A percentile compares a stretch with the other conserved stretches of the same genome.
Evolutionary conservation across 257 asterid genomes (phyloP).

Genomic region (Cinchona pubescens): DNA sequence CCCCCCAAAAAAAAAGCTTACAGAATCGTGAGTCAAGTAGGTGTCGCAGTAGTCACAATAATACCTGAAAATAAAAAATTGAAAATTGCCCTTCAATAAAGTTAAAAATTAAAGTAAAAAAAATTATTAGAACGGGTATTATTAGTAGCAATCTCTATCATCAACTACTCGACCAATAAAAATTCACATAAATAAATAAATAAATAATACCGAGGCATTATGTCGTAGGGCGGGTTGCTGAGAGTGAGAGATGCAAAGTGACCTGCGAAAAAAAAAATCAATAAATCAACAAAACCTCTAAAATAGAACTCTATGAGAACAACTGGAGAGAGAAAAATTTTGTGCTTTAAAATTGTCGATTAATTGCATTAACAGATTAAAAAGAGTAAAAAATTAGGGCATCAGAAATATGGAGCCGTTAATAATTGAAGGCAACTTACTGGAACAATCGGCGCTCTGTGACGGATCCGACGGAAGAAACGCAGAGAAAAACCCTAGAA

Average conservation of each 20-base stretch:
- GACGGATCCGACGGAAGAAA: too few relatives aligned
- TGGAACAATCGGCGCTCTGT: too few relatives aligned
- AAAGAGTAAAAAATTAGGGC: too few relatives aligned
- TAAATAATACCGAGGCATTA: constrained; percentile 27
- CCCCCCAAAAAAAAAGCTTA: too few relatives aligned
- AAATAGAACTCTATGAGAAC: background rate
- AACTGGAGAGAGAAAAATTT: too few relatives aligned
- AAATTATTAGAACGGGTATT: too few relatives aligned
- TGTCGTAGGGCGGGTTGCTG: background rate
- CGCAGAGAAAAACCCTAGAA: too few relatives aligned
- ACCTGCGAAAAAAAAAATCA: background rate
- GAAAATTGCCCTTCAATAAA: background rate
- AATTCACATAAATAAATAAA: background rate
- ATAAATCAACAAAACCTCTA: background rate
- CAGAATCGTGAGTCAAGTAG: constrained; percentile 91
- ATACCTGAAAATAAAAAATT: constrained; percentile 47
- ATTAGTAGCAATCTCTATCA: background rate
- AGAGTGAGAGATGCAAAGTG: background rate
- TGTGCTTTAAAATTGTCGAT: too few relatives aligned
- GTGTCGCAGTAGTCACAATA: constrained; percentile 95
- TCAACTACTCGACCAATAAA: background rate
- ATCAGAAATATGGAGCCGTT: too few relatives aligned
- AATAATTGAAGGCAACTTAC: too few relatives aligned
- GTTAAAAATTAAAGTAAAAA: background rate
- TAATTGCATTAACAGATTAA: too few relatives aligned